Conservation (phyloP, 164 flowering plant species). For the Chimonanthus praecox region DNA sequence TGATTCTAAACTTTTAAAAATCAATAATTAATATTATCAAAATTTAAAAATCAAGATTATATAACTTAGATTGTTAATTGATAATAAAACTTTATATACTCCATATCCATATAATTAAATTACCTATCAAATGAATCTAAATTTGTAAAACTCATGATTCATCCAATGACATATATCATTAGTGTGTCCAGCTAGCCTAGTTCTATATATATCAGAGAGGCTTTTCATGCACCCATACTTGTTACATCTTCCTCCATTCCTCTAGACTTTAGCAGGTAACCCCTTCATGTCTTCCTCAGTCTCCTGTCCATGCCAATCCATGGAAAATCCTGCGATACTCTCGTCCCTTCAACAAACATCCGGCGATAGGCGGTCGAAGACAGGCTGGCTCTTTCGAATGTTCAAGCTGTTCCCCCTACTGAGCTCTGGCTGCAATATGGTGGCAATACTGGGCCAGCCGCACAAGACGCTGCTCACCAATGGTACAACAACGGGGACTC, state of each 20-base stretch:
- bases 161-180: too few relatives aligned
- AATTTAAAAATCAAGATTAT: too few relatives aligned
- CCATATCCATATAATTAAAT: too few relatives aligned
- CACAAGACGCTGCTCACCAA: constrained; percentile 44
- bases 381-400: constrained; percentile 51
- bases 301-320: constrained; percentile 39
- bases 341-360: constrained; percentile 45
- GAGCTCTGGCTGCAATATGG: constrained; percentile 83
- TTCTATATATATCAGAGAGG: not conserved
- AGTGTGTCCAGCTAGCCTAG: too few relatives aligned
- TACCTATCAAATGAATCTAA: too few relatives aligned
- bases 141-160: too few relatives aligned
- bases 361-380: constrained; percentile 27
- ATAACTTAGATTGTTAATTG: too few relatives aligned
- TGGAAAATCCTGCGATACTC: constrained; percentile 54
- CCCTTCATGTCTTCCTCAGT: constrained; percentile 23
- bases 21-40: too few relatives aligned
- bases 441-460: constrained; percentile 56
- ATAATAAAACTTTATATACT: too few relatives aligned
- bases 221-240: not conserved
- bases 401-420: constrained; percentile 79
- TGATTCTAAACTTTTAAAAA: too few relatives aligned
- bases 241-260: constrained; percentile 29
- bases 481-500: constrained; percentile 50
- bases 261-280: not conserved